Conservation (phyloP, 306 rosid genomes). For the Astragalus glycyphyllos region DNA sequence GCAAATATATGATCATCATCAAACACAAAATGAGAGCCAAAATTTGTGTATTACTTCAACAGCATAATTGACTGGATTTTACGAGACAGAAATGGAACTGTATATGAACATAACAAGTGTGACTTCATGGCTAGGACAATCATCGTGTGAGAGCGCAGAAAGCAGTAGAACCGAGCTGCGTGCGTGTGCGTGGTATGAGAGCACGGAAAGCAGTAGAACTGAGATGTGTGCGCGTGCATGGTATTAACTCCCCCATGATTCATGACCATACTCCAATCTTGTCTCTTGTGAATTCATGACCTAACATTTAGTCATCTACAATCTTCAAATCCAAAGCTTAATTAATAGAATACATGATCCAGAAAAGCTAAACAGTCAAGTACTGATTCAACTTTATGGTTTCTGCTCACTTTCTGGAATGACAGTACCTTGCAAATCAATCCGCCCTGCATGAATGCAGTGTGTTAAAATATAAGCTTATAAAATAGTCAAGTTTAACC, state of each 20-base stretch:
- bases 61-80: conserved; percentile 35
- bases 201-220: conserved; percentile 22
- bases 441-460: conserved; percentile 61
- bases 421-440: conserved; percentile 79
- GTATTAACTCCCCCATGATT: conserved; percentile 26
- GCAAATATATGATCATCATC: conserved; percentile 29
- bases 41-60: conserved; percentile 25
- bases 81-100: conserved; percentile 28
- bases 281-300: conserved; percentile 39
- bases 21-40: conserved; percentile 33
- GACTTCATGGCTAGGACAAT: conserved; percentile 32
- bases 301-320: conserved; percentile 37
- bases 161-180: conserved; percentile 23
- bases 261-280: conserved; percentile 40
- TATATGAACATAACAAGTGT: conserved; percentile 38
- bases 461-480: conserved; percentile 14
- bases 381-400: conserved; percentile 54
- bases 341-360: conserved; percentile 46
- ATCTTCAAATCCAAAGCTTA: conserved; percentile 47
- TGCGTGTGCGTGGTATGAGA: background rate
- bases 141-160: conserved; percentile 32
- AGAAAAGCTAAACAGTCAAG: conserved; percentile 36
- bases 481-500: conserved; percentile 19
- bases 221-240: background rate
- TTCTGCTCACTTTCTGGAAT: conserved; percentile 80